Percentiles rank a stretch among this genome's conserved stretches.
phyloP scores from a whole-genome alignment of 371 early-diverging fungal species.

The Apophysomyces trapeziformis region DNA sequence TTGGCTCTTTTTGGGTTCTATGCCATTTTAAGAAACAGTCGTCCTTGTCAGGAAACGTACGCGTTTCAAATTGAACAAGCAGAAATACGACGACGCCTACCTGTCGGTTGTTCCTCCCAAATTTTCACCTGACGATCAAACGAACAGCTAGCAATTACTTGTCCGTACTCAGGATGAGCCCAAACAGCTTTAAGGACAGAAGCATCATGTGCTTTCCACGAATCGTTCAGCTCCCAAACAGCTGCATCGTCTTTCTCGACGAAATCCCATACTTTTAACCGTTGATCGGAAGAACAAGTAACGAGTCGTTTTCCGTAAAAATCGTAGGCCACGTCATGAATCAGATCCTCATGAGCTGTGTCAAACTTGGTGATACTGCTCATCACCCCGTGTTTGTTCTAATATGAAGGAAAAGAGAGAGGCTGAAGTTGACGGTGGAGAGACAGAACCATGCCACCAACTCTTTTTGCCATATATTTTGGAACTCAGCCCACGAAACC shows the following conservation, averaged over 20 bases:
- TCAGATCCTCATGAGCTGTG: slow-evolving; percentile 90
- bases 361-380: slow-evolving; percentile 60
- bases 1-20: slow-evolving; percentile 68
- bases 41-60: neutral
- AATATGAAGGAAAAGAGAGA: too few species aligned
- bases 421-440: too few species aligned
- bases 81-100: slow-evolving; percentile 32
- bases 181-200: slow-evolving; percentile 85
- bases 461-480: too few species aligned
- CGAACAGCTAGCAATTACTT: slow-evolving; percentile 90
- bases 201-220: slow-evolving; percentile 93
- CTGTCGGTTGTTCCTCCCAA: slow-evolving; percentile 87
- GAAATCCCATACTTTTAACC: slow-evolving; percentile 92
- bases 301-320: slow-evolving; percentile 90
- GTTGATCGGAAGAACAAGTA: slow-evolving; percentile 92
- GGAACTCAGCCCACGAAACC: too few species aligned
- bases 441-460: too few species aligned
- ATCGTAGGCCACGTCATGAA: slow-evolving; percentile 92
- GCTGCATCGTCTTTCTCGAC: slow-evolving; percentile 60
- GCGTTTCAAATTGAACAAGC: neutral
- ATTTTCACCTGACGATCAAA: slow-evolving; percentile 90
- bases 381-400: slow-evolving; percentile 15
- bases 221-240: slow-evolving; percentile 81
- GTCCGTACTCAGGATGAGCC: slow-evolving; percentile 95
- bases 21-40: neutral